Evolutionary conservation across 805 yeast species (phyloP).

Genomic region (Lipomyces sp.): DNA sequence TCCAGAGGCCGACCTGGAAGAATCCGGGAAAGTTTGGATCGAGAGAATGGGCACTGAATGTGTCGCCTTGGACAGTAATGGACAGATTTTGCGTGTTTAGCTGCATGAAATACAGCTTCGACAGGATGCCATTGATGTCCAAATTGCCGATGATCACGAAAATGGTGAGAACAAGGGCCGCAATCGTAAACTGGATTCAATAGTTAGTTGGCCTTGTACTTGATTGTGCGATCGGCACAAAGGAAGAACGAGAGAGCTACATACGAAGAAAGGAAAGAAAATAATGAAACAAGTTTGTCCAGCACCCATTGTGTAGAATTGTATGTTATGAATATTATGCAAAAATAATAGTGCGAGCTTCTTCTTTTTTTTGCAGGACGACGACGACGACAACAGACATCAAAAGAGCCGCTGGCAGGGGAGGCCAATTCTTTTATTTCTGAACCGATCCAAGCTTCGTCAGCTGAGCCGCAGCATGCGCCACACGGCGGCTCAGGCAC

Average conservation of each 20-base stretch:
- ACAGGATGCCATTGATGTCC: constrained; percentile 50
- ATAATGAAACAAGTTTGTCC: constrained; percentile 44
- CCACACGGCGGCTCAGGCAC: no score
- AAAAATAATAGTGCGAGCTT: no score
- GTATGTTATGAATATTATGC: not conserved
- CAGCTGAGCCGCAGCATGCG: no score
- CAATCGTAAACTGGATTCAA: constrained; percentile 41
- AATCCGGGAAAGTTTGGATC: constrained; percentile 52
- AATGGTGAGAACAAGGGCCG: constrained; percentile 54
- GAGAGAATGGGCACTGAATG: constrained; percentile 35
- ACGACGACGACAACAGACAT: no score
- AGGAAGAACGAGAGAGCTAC: not conserved
- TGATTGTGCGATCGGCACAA: not conserved
- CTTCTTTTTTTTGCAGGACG: no score
- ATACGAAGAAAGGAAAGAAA: constrained; percentile 44
- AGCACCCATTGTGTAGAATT: constrained; percentile 36
- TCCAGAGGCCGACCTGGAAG: constrained; percentile 65
- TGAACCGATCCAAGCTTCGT: no score
- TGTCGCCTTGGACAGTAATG: constrained; percentile 36
- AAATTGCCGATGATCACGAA: constrained; percentile 61
- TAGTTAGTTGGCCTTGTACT: not conserved
- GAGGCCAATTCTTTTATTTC: no score
- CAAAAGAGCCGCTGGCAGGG: no score
- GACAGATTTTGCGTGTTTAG: constrained; percentile 51
- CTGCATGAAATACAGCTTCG: constrained; percentile 55